Evolutionary conservation across 2,329 filamentous ascomycete species (phyloP), one percentile per base, ranked within the genome.

Genomic region (Xenosphaeropsis pyriputrescens): DNA sequence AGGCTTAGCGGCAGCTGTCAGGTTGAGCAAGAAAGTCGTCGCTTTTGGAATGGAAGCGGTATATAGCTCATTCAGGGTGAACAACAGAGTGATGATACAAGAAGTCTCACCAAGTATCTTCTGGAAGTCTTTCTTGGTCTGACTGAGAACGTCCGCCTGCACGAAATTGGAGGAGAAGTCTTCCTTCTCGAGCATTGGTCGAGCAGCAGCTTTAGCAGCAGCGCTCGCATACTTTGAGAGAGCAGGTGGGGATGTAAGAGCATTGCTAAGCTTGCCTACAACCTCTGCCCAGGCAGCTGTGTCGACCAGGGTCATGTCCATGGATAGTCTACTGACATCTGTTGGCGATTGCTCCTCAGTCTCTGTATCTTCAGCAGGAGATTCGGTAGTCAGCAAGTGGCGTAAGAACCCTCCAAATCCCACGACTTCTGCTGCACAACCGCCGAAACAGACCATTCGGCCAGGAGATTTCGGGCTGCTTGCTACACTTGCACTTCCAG

Each of bases 11-110:
- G 60, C 47, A 2, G 70, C 62, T 0, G 81, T 84, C 14, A 95
- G 61, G 1, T 64, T 64, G 4, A 85, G 67, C 0, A 98, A 65
- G 45, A 96, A 79, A 3, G 65, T 64, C 0, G 89, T 93, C 0
- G 89, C 85, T 47, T 76, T 74, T 2, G 76, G 66, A 35, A 76
- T 64, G 1, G 79, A 85, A 0, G 73, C 66, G 0, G 83, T 80
- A 63, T 95, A 96, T 0, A 98, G 75, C 60, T 98, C 91, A 57
- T 96, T 96, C 34, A 96, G 70, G 0, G 89, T 95, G 65, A 96
- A 98, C 60, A 96, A 74, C 11, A 96, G 61, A 0, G 88, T 94
- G 12, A 93, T 64, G 1, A 95, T 59, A 3, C 68, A 47, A 8
- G 69, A 62, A 29, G 60, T 47, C 1, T 43, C 39, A 4, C 50